Conservation (phyloP, 305 asterid species). For the Fraxinus angustifolia region DNA sequence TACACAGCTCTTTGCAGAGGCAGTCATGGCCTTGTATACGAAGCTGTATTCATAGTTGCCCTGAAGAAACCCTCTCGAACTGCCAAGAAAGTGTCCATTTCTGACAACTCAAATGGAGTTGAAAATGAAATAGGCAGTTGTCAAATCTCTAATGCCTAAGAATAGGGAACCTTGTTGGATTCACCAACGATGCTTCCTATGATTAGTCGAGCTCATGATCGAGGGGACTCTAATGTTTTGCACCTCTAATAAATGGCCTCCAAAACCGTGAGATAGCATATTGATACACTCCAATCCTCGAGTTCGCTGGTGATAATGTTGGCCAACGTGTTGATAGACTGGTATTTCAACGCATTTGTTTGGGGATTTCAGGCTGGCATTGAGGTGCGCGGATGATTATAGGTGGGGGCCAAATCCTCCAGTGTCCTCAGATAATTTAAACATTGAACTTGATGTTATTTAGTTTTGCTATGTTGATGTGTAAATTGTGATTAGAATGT, state of each 20-base stretch:
- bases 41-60: constrained; percentile 77
- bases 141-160: constrained; percentile 60
- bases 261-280: not conserved
- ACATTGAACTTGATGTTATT: no score
- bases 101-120: constrained; percentile 48
- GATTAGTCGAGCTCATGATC: no score
- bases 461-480: not conserved
- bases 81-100: constrained; percentile 13
- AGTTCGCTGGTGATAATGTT: not conserved
- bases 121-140: constrained; percentile 10
- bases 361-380: no score
- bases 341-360: no score
- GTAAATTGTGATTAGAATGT: not conserved
- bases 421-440: no score
- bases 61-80: constrained; percentile 56
- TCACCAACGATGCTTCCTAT: not conserved
- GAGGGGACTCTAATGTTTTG: not conserved
- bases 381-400: no score
- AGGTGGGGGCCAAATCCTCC: no score
- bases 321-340: no score
- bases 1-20: constrained; percentile 48
- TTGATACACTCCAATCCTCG: not conserved
- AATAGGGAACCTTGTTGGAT: constrained; percentile 50
- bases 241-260: not conserved
- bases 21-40: constrained; percentile 77